Evolutionary conservation across 805 yeast species (phyloP), one percentile per base, ranked within the genome.

Genomic region (Yamadazyma insecticola): DNA sequence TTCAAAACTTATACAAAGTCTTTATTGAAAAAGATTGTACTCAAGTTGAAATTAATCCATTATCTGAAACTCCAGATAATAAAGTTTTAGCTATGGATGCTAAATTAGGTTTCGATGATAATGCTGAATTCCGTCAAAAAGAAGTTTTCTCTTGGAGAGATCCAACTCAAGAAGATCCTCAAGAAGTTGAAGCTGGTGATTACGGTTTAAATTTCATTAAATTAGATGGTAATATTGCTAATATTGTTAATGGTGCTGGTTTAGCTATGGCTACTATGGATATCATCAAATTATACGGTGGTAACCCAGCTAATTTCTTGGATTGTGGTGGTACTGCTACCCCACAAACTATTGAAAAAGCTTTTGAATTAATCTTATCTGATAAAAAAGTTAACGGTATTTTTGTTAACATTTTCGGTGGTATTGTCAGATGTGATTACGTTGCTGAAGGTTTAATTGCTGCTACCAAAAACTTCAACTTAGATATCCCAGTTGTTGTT

Each of bases 251-350:
- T 67, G 99, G 99, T 73, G 99, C 99, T 37, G 99, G 99, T 65
- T 77, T 92, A 60, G 99, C 99, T 53, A 92, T 92, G 99, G 99
- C 99, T 51, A 92, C 99, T 46, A 89, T 92, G 97, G 99, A 92
- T 67, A 94, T 94, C 61, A 87, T 92, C 72, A 88, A 92, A 72
- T 78, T 92, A 53, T 85, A 88, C 71, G 97, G 97, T 55, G 99
- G 99, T 63, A 84, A 78, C 49, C 99, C 99, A 53, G 99, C 98
- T 46, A 92, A 92, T 76, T 92, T 92, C 78, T 78, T 92, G 61
- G 99, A 92, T 73, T 92, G 96, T 67, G 99, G 99, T 74, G 99
- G 99, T 73, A 95, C 96, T 64, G 98, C 99, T 51, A 92, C 97
- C 43, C 97, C 97, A 47, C 84, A 86, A 67, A 90, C 98, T 54